Percentiles rank a stretch among this genome's conserved stretches.
Evolutionary conservation across 306 rosid species (phyloP).

Genomic region (Malus fusca): DNA sequence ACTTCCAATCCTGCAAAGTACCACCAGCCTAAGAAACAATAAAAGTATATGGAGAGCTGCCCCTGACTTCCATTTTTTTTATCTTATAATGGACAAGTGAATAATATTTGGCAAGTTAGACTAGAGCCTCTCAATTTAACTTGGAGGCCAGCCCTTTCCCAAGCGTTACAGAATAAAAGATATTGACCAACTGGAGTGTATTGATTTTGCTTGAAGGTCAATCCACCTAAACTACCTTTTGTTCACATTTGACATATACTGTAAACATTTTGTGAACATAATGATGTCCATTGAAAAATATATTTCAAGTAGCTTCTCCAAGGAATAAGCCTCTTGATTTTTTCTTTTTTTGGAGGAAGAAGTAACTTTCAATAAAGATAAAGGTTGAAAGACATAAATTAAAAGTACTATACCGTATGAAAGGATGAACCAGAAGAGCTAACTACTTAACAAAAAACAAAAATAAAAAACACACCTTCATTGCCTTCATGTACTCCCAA

Average conservation of each 20-base stretch:
- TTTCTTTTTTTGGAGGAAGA: not conserved
- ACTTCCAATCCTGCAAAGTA: conserved; percentile 88
- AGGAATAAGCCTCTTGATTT: not conserved
- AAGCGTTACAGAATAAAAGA: not conserved
- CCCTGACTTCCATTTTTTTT: not conserved
- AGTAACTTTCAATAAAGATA: not conserved
- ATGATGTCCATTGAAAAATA: not conserved
- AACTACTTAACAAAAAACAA: not conserved
- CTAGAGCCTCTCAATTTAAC: not conserved
- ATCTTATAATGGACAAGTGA: not conserved
- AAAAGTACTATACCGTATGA: not conserved
- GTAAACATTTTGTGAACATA: not conserved
- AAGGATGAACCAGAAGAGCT: not conserved
- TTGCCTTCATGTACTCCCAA: conserved; percentile 96
- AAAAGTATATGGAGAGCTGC: not conserved
- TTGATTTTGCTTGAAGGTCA: not conserved
- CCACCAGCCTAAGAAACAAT: conserved; percentile 15
- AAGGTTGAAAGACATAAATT: not conserved
- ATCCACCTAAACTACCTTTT: not conserved
- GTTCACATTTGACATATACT: not conserved
- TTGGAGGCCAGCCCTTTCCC: not conserved
- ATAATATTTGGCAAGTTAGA: not conserved
- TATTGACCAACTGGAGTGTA: not conserved
- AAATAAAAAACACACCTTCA: conserved; percentile 49
- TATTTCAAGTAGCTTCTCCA: not conserved